A percentile compares a stretch with the other conserved stretches of the same genome.
Conservation (phyloP, 2,329 filamentous ascomycete species). For the Fusarium sp. region DNA sequence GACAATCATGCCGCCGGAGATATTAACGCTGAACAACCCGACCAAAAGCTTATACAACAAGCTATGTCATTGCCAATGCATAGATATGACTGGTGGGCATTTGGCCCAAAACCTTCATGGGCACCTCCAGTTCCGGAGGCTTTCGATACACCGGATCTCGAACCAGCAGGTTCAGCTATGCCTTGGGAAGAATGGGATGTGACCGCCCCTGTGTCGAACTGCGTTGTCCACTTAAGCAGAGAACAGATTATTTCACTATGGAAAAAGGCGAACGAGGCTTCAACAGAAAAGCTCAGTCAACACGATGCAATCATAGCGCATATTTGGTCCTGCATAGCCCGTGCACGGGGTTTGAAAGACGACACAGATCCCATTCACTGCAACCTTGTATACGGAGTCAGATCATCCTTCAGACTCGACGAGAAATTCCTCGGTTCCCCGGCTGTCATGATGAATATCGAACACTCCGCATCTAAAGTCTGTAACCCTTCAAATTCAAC, state of each 20-base stretch:
- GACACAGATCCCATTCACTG: slow-evolving; percentile 33
- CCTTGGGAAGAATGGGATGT: slow-evolving; percentile 45
- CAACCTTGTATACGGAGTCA: slow-evolving; percentile 37
- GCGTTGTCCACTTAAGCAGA: slow-evolving; percentile 34
- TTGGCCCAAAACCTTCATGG: slow-evolving; percentile 24
- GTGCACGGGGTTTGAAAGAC: slow-evolving; percentile 23
- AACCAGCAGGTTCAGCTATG: slow-evolving; percentile 29
- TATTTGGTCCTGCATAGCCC: slow-evolving; percentile 44
- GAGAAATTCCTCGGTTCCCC: slow-evolving; percentile 39
- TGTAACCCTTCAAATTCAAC: background rate
- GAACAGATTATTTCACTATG: slow-evolving; percentile 28
- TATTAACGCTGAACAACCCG: slow-evolving; percentile 25
- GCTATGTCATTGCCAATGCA: slow-evolving; percentile 33
- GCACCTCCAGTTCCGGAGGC: background rate
- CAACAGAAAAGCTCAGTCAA: slow-evolving; percentile 20
- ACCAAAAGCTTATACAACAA: slow-evolving; percentile 9
- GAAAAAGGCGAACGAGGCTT: background rate
- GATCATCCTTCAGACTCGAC: slow-evolving; percentile 23
- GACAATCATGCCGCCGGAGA: slow-evolving; percentile 33
- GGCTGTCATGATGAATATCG: slow-evolving; percentile 40
- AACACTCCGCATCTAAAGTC: slow-evolving; percentile 22
- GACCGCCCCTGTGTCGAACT: slow-evolving; percentile 34
- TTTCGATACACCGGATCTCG: slow-evolving; percentile 11
- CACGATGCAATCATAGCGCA: slow-evolving; percentile 43
- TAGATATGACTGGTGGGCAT: slow-evolving; percentile 44